Base-by-base conservation (phyloP, 2,329 filamentous ascomycete genomes). In the Cryphonectria naterciae region DNA sequence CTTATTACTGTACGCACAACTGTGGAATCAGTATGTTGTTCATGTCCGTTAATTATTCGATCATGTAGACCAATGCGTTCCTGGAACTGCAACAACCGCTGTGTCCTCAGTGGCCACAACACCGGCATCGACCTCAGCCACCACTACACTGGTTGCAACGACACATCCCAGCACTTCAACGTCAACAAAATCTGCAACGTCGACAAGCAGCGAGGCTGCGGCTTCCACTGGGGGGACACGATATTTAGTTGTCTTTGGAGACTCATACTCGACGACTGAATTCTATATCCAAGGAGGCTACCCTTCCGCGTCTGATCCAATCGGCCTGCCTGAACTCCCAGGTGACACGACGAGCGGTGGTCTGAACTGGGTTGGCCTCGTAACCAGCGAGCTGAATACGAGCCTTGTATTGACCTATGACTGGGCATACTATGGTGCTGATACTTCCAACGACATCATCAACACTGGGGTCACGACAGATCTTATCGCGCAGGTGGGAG, bases 261-360 rank as follows among this genome's bases (percentile, higher is more conserved):
- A 70, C 22, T 70, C 68, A 8, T 70, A 70, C 41, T 66, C 62
- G 3, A 60, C 68, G 28, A 70, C 68, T 13, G 52, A 61, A 1
- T 70, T 70, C 41, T 70, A 70, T 32, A 70, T 70, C 28, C 63
- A 70, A 52, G 68, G 68, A 15, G 68, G 68, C 35, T 70, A 70
- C 43, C 68, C 68, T 22, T 70, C 68, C 32, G 63, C 68, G 19
- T 70, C 68, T 2, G 54, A 66, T 25, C 68, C 68, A 7, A 70
- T 70, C 25, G 68, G 68, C 28, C 41, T 49, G 54, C 68, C 68
- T 32, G 39, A 25, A 1, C 63, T 70, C 11, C 68, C 68, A 15
- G 68, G 68, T 17, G 43, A 58, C 56, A 70, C 68, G 6, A 70
- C 68, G 15, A 66, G 62, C 4, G 68, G 68, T 11, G 68, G 68